phyloP scores from a whole-genome alignment of 495 filamentous ascomycete species.

The Thermothielavioides terrestris region DNA sequence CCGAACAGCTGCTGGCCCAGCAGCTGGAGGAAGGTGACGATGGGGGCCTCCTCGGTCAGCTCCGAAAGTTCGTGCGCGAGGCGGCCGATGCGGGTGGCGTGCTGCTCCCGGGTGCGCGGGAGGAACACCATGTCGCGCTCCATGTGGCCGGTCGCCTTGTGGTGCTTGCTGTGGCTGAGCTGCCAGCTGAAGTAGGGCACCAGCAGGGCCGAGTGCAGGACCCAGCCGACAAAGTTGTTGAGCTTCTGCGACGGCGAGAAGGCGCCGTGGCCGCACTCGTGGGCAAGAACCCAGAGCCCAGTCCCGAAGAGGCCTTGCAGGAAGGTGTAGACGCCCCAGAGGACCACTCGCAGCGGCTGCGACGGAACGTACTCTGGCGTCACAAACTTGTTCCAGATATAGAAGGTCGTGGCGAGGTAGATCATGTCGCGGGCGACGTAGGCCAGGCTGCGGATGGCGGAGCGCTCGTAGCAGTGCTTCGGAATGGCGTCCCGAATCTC shows the following conservation, averaged over 20 bases:
- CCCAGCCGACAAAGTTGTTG: slow-evolving; percentile 80
- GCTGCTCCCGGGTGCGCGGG: slow-evolving; percentile 71
- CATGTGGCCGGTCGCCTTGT: slow-evolving; percentile 92
- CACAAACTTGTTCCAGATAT: slow-evolving; percentile 55
- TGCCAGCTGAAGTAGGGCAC: slow-evolving; percentile 93
- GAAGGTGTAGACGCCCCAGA: slow-evolving; percentile 66
- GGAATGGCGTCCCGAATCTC: slow-evolving; percentile 76
- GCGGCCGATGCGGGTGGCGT: slow-evolving; percentile 59
- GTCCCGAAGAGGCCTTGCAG: slow-evolving; percentile 70
- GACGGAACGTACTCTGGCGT: slow-evolving; percentile 52
- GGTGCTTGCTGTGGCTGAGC: slow-evolving; percentile 87
- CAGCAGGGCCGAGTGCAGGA: slow-evolving; percentile 71
- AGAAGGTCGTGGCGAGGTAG: slow-evolving; percentile 55
- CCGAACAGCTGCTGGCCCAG: slow-evolving; percentile 80
- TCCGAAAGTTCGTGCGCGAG: slow-evolving; percentile 72
- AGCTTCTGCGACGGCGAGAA: slow-evolving; percentile 73
- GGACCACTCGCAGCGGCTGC: slow-evolving; percentile 43
- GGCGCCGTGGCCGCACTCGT: slow-evolving; percentile 82
- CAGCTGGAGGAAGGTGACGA: slow-evolving; percentile 63
- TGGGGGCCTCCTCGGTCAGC: slow-evolving; percentile 88
- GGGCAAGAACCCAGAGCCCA: slow-evolving; percentile 75
- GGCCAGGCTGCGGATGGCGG: slow-evolving; percentile 47
- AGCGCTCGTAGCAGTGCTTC: slow-evolving; percentile 71
- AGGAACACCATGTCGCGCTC: slow-evolving; percentile 98
- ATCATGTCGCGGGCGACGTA: slow-evolving; percentile 66